These are phyloP conservation scores for Pseudopediastrum boryanum DNA, from an alignment of 139 green algal genomes.

Conservation along the genomic window DNA sequence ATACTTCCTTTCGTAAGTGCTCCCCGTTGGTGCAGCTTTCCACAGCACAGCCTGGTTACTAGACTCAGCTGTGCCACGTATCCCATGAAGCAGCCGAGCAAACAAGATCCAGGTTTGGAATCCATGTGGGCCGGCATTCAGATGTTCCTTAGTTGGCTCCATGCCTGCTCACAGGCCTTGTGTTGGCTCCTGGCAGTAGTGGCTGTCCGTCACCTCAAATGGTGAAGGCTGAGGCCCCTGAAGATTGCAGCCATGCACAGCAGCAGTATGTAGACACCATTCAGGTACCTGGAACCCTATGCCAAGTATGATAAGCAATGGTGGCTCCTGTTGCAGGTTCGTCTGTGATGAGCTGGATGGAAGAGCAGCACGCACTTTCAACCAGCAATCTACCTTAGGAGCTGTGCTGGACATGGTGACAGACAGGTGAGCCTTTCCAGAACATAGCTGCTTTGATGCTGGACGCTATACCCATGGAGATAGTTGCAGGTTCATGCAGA, in stretches of 20 bases:
- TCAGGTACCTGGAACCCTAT: not conserved
- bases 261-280: not conserved
- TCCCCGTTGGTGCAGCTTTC: not conserved
- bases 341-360: conserved; percentile 95
- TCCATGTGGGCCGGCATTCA: no score
- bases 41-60: not conserved
- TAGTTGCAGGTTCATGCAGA: no score
- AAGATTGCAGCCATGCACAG: not conserved
- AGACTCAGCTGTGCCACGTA: not conserved
- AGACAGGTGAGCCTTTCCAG: conserved; percentile 74
- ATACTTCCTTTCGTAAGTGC: conserved; percentile 66
- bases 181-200: no score
- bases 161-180: no score
- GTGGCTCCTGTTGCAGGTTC: conserved; percentile 61
- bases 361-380: conserved; percentile 79
- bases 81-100: not conserved
- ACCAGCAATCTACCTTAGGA: conserved; percentile 88
- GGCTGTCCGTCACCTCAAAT: no score
- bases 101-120: not conserved
- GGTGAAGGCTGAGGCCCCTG: no score
- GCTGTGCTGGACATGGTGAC: conserved; percentile 98
- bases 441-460: no score
- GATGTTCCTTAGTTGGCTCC: no score
- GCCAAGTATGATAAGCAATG: not conserved
- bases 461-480: no score